Evolutionary conservation across 345 rosid genomes (phyloP), one percentile per base, ranked within the genome.

Genomic region (Gossypium anomalum): DNA sequence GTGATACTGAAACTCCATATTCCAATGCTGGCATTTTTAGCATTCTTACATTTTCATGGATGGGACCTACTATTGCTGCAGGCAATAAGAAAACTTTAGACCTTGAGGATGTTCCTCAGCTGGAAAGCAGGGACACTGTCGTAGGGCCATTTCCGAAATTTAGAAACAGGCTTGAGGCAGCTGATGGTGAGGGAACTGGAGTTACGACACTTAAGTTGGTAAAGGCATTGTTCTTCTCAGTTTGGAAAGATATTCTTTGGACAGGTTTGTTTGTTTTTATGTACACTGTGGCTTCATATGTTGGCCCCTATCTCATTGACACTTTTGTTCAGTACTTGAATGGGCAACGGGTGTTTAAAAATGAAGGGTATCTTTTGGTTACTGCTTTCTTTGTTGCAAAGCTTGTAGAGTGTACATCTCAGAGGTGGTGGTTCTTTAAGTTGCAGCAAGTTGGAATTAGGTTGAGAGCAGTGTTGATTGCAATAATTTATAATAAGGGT

Each of bases 401-500:
- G 82, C 68, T 83, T 38, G 81, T 87, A 2, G 92, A 93, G 78
- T 87, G 87, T 34, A 57, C 83, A 17, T 72, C 86, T 0, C 87
- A 71, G 72, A 86, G 96, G 78, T 87, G 83, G 3, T 89, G 83
- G 80, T 72, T 69, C 78, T 92, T 92, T 48, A 27, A 78, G 64
- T 34, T 64, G 62, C 76, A 79, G 57, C 82, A 58, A 56, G 45
- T 80, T 19, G 90, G 92, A 17, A 58, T 92, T 73, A 81, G 85
- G 72, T 58, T 78, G 69, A 81, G 87, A 75, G 82, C 90, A 0
- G 84, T 82, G 12, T 51, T 87, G 78, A 85, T 78, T 2, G 77
- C 88, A 1, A 68, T 88, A 71, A 55, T 85, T 55, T 92, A 88
- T 59, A 81, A 82, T 29, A 90, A 92, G 78, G 85, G 86, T 45